A percentile compares a stretch with the other conserved stretches of the same genome.
Conservation (phyloP, 2,329 filamentous ascomycete genomes). For the Achaetomium macrosporum region DNA sequence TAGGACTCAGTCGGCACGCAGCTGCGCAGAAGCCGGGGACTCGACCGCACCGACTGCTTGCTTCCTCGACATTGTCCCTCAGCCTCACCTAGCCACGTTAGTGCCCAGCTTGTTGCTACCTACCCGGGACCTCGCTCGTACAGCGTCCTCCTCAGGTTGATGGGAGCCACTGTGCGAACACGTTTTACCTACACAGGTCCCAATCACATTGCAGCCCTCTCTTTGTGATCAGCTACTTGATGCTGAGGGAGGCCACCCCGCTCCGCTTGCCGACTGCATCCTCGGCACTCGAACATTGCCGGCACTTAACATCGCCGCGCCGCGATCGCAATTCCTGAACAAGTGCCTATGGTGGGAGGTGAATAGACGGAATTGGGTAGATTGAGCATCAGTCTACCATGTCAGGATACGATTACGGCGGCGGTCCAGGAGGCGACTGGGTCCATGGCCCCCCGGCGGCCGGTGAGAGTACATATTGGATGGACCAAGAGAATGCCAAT, state of each 20-base stretch:
- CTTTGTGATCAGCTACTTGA: slow-evolving; percentile 9
- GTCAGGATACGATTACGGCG: slow-evolving; percentile 44
- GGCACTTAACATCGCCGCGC: slow-evolving; percentile 1
- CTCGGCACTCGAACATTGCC: slow-evolving; percentile 8
- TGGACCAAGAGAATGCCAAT: slow-evolving; percentile 24
- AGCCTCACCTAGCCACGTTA: slow-evolving; percentile 14
- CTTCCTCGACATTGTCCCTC: background rate
- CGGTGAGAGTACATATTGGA: slow-evolving; percentile 21
- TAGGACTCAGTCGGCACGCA: too few relatives aligned
- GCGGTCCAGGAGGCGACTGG: slow-evolving; percentile 25
- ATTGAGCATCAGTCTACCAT: slow-evolving; percentile 25
- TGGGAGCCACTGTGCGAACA: slow-evolving; percentile 1
- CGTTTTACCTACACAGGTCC: background rate
- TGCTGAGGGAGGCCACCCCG: slow-evolving; percentile 9
- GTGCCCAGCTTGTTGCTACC: background rate
- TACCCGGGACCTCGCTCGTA: background rate
- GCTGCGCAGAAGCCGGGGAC: background rate
- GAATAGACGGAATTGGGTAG: slow-evolving; percentile 18
- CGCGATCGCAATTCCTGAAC: slow-evolving; percentile 1
- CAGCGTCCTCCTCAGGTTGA: slow-evolving; percentile 7
- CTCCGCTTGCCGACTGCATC: slow-evolving; percentile 8
- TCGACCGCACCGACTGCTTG: background rate
- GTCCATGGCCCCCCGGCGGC: slow-evolving; percentile 13
- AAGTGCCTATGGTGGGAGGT: slow-evolving; percentile 15
- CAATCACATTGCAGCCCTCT: background rate